These are phyloP conservation scores for Volvox carteri DNA, from an alignment of 163 green algal species.

Conservation along the genomic window DNA sequence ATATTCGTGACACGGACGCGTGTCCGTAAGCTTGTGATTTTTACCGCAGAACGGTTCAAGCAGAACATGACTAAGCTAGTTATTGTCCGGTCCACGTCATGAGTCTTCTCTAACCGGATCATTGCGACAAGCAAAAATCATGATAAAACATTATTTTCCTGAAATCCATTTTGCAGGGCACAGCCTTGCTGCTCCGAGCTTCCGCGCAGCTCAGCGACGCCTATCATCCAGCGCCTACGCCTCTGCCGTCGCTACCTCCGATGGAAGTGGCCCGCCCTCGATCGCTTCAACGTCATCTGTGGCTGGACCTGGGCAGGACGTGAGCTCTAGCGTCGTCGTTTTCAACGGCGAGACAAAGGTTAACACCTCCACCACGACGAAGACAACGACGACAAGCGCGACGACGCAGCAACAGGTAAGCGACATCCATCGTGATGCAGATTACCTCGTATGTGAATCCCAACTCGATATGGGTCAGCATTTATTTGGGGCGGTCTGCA, in stretches of 20 bases:
- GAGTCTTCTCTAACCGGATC: too few species aligned
- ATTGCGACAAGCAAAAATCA: background rate
- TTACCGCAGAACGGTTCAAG: too few species aligned
- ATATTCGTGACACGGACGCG: too few species aligned
- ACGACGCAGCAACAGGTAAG: too few species aligned
- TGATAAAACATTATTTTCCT: background rate
- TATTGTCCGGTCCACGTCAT: too few species aligned
- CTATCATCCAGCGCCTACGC: background rate
- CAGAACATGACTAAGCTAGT: too few species aligned
- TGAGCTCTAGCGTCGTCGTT: slow-evolving; percentile 11
- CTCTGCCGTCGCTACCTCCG: slow-evolving; percentile 19
- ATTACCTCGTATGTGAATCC: too few species aligned
- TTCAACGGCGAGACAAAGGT: slow-evolving; percentile 48
- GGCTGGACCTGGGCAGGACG: slow-evolving; percentile 6
- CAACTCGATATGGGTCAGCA: too few species aligned
- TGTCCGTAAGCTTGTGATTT: too few species aligned
- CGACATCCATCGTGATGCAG: too few species aligned
- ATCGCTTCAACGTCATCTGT: background rate
- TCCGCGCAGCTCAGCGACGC: background rate
- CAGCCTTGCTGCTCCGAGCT: background rate
- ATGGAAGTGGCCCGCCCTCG: slow-evolving; percentile 24
- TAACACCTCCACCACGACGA: background rate
- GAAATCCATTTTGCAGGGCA: background rate
- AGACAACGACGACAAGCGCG: too few species aligned
- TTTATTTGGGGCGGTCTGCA: too few species aligned